These are phyloP conservation scores for Starmerella lactis-condensi DNA, from an alignment of 805 yeast genomes.

Conservation along the genomic window DNA sequence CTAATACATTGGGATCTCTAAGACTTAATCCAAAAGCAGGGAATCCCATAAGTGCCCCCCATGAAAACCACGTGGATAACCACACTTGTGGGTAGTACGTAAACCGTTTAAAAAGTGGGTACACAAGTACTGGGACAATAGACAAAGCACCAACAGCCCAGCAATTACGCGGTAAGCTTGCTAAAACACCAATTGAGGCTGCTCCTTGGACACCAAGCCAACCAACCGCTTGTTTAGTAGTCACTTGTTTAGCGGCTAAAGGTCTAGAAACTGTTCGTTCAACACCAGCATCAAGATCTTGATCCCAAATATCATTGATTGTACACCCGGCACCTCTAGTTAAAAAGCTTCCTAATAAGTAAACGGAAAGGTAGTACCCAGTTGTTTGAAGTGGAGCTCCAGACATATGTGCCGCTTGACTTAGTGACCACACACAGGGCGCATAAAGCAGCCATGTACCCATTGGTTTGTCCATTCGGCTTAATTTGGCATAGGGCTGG, in stretches of 20 bases:
- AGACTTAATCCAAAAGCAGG: slow-evolving; percentile 89
- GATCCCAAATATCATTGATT: slow-evolving; percentile 73
- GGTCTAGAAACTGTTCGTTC: slow-evolving; percentile 82
- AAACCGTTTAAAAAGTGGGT: slow-evolving; percentile 84
- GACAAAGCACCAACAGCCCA: slow-evolving; percentile 69
- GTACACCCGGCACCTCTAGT: slow-evolving; percentile 99
- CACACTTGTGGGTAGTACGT: slow-evolving; percentile 88
- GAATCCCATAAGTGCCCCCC: slow-evolving; percentile 89
- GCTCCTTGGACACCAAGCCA: slow-evolving; percentile 59
- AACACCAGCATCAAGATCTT: slow-evolving; percentile 67
- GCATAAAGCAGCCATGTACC: slow-evolving; percentile 70
- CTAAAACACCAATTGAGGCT: slow-evolving; percentile 53
- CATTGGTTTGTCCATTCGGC: slow-evolving; percentile 89
- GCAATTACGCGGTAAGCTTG: slow-evolving; percentile 58
- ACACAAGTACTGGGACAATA: slow-evolving; percentile 58
- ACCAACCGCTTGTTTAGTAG: slow-evolving; percentile 45
- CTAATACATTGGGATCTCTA: slow-evolving; percentile 42
- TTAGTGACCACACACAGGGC: slow-evolving; percentile 85
- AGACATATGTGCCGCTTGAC: slow-evolving; percentile 64
- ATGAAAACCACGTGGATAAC: slow-evolving; percentile 65
- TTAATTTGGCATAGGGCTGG: slow-evolving; percentile 82
- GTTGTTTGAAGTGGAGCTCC: slow-evolving; percentile 50
- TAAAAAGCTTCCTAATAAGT: slow-evolving; percentile 66
- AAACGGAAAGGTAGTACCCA: slow-evolving; percentile 42
- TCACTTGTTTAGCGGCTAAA: slow-evolving; percentile 71